These are phyloP conservation scores for Elsinoe necatrix DNA, from an alignment of 2,329 filamentous ascomycete genomes.

Conservation along the genomic window DNA sequence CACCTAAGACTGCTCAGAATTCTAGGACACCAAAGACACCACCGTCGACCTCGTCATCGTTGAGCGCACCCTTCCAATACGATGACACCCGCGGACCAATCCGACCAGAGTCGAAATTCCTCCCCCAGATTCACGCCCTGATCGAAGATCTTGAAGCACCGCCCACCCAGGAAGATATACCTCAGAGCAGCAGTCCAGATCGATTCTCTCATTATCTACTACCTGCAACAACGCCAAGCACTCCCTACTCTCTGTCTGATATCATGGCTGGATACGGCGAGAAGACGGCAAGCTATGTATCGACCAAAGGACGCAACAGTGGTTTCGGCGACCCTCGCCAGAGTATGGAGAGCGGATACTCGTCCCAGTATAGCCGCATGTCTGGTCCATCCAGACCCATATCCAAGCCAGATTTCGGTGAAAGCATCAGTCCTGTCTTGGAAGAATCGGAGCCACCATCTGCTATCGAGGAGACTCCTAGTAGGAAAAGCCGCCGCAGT, in stretches of 20 bases:
- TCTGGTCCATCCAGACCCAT: constrained; percentile 12
- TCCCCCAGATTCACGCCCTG: constrained; percentile 13
- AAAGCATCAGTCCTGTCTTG: constrained; percentile 11
- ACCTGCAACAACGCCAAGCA: constrained; percentile 15
- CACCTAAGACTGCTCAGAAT: constrained; percentile 26
- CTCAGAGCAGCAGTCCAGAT: constrained; percentile 26
- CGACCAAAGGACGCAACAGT: constrained; percentile 7
- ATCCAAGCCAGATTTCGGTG: constrained; percentile 1
- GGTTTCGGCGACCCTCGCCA: neutral
- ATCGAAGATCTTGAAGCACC: constrained; percentile 14
- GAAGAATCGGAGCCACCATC: constrained; percentile 7
- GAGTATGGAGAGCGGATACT: constrained; percentile 14
- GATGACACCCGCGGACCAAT: constrained; percentile 30
- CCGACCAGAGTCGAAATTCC: constrained; percentile 8
- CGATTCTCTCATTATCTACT: constrained; percentile 29
- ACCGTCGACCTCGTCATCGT: constrained; percentile 49
- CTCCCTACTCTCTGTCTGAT: constrained; percentile 19
- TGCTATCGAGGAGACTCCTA: constrained; percentile 9
- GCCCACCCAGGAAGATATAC: constrained; percentile 18
- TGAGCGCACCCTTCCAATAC: constrained; percentile 45
- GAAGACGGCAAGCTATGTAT: constrained; percentile 13
- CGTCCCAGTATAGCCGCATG: constrained; percentile 14
- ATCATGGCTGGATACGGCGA: constrained; percentile 16
- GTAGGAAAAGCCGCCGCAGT: constrained; percentile 8
- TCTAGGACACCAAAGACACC: constrained; percentile 31